Conservation (phyloP, 805 yeast genomes). For the Yarrowia alimentaria region DNA sequence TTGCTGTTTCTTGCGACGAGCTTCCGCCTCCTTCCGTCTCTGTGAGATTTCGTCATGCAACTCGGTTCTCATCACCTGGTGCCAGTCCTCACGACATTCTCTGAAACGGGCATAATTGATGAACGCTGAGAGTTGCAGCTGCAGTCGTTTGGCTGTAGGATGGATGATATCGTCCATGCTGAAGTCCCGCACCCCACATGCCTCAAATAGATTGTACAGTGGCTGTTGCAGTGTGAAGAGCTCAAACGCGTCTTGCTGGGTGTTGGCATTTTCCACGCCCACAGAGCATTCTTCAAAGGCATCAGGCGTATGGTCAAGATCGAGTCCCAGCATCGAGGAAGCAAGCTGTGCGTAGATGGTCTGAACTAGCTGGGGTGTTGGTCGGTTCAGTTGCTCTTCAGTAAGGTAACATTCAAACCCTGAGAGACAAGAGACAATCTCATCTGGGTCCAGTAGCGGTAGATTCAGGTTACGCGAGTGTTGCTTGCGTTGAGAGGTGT, state of each 20-base stretch:
- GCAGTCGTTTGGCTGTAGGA: background rate
- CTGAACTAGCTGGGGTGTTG: conserved; percentile 1
- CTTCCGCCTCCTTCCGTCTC: too few relatives aligned
- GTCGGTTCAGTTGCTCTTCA: background rate
- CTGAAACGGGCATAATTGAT: conserved; percentile 15
- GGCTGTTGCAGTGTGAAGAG: background rate
- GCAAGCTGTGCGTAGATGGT: background rate
- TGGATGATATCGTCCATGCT: conserved; percentile 5
- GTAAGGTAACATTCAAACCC: background rate
- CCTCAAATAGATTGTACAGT: background rate
- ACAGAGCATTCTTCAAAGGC: background rate
- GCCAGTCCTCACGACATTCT: conserved; percentile 14
- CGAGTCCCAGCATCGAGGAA: background rate
- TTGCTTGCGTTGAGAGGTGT: too few relatives aligned
- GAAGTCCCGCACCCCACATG: conserved; percentile 9
- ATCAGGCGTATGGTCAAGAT: background rate
- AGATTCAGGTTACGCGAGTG: too few relatives aligned
- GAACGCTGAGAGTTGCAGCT: background rate
- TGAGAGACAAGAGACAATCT: background rate
- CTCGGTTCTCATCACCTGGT: background rate
- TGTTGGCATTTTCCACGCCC: background rate
- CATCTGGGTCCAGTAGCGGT: conserved; percentile 2
- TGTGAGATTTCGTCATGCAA: background rate
- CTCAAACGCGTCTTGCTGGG: conserved; percentile 3
- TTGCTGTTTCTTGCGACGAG: background rate